Evolutionary conservation across 192 early-diverging fungal species (phyloP), one percentile per base, ranked within the genome.

Genomic region (Coemansia sp.): DNA sequence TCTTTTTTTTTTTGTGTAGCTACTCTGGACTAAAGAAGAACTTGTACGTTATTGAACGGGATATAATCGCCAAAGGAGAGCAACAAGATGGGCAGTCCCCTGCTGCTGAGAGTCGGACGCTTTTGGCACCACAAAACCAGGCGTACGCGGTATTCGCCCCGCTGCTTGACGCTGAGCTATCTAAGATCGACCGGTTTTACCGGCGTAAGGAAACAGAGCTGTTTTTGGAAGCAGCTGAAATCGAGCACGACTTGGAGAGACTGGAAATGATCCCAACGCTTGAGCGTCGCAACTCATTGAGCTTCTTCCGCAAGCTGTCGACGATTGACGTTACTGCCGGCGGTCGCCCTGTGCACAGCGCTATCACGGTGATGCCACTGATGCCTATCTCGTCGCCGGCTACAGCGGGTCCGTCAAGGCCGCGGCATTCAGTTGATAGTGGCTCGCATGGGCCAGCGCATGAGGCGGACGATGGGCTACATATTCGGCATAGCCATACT

Each of bases 141-240:
- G 72, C 76, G 23, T 75, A 78, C 34, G 72, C 80, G 0, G 64
- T 66, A 29, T 96, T 98, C 64, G 77, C 85, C 15, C 85, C 87
- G 7, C 87, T 92, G 2, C 86, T 98, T 8, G 93, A 97, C 72
- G 87, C 87, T 62, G 93, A 96, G 62, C 86, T 98, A 36, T 85
- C 86, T 61, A 94, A 94, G 72, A 94, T 98, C 64, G 85, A 86
- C 38, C 73, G 74, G 34, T 97, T 97, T 67, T 98, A 98, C 78
- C 70, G 77, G 17, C 87, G 87, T 59, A 95, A 96, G 71, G 94
- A 97, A 68, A 83, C 82, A 0, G 92, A 94, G 74, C 82, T 95
- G 21, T 85, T 90, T 64, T 70, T 75, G 34, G 85, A 91, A 66
- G 85, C 93, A n/a, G 80, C 92, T 14, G 82, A 69, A 0, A 61